Percentiles rank a stretch among this genome's conserved stretches.
Evolutionary conservation across 306 rosid species (phyloP).

Genomic region (Cucumis cinereus): DNA sequence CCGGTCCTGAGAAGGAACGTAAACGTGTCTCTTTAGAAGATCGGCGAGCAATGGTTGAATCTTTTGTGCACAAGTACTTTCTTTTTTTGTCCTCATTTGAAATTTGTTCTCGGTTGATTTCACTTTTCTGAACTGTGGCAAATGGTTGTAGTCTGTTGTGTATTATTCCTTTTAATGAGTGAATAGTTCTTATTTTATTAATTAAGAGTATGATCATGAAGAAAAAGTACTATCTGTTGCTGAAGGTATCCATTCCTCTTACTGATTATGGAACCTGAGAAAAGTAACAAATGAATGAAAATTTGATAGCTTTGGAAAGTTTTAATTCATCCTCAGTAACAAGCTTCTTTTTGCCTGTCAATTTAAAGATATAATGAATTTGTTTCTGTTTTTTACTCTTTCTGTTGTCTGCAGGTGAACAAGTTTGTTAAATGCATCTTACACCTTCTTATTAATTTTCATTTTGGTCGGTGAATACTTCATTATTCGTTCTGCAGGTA

Average conservation of each 20-base stretch:
- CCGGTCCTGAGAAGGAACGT: background rate
- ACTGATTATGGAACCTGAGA: background rate
- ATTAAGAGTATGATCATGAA: background rate
- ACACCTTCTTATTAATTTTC: background rate
- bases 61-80: constrained; percentile 7
- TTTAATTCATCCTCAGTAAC: background rate
- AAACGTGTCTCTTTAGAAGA: background rate
- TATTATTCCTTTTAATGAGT: background rate
- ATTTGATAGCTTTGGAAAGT: background rate
- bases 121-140: background rate
- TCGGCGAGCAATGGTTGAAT: background rate
- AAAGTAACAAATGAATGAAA: background rate
- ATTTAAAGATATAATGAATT: background rate
- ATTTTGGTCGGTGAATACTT: background rate
- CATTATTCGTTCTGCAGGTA: background rate
- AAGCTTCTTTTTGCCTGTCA: background rate
- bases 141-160: background rate
- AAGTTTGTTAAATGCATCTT: background rate
- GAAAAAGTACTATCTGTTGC: background rate
- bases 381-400: background rate
- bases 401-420: background rate
- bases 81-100: background rate
- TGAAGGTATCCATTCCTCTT: background rate
- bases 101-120: background rate
- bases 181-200: background rate